Evolutionary conservation across 176 grass and related monocot species (phyloP), one percentile per base, ranked within the genome.

Genomic region (Saccharum officinarum): DNA sequence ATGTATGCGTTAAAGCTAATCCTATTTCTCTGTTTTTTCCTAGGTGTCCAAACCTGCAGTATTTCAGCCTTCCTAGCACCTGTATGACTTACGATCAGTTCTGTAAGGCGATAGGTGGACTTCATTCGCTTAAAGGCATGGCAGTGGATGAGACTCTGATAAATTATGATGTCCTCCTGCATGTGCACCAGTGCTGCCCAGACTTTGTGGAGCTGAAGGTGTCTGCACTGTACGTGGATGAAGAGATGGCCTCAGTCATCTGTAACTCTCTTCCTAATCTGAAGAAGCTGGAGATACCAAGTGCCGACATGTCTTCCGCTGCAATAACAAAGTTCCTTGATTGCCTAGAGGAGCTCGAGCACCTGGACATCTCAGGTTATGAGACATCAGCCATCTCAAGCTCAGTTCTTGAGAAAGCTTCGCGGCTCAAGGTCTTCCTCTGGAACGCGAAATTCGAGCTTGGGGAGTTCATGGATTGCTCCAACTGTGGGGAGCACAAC

Each of bases 311-410:
- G 76, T 69, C 81, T 10, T 57, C 77, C 3, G 67, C 75, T 4
- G 89, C 89, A 7, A 89, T 94, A 57, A 67, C 85, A 59, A 86
- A 37, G 81, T 87, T 94, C 73, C 87, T 94, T 26, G 84, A 94
- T 52, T 80, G 46, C 62, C 67, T 94, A n/a, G 88, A 87, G 84
- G 78, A 87, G 63, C 87, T 94, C 4, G 89, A 92, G 69, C 81
- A 92, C 79, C 63, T 94, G 78, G 89, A 94, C 54, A 94, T 94
- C 41, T 94, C 92, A 50, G 92, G 92, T 47, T 92, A 94, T 22
- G 77, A 87, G 73, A 94, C 75, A 61, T 92, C 92, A 0, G 36
- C 37, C 0, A 89, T 94, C 85, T 92, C 89, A 69, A 77, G 80
- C 75, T 17, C 4, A 1, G 76, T 94, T 33, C 84, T 94, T 9